Base-by-base conservation (phyloP, 176 grass and related monocot genomes). In the Cenchrus fungigraminus region DNA sequence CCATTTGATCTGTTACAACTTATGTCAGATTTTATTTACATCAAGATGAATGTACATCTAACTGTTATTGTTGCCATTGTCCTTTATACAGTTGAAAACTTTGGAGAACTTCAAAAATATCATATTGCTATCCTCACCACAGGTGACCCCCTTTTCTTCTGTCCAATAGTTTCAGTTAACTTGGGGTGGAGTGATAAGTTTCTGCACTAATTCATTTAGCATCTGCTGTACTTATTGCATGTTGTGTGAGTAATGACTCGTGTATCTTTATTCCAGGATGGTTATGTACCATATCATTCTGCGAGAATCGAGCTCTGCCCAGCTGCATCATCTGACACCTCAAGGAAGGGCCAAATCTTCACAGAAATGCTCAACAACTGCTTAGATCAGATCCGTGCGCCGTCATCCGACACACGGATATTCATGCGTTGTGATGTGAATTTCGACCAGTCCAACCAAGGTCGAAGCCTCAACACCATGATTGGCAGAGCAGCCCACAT, bases 31-130 rank as follows among this genome's bases (percentile, higher is more conserved):
- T 49, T 76, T 78, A 17, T 86, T 82, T 62, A 42, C 13, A 65
- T 44, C 6, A 43, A 45, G 15, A 52, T 73, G 71, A 79, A 46
- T 45, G 74, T 31, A 52, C 17, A 1, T 25, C 66, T 46, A 79
- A 17, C 5, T 70, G 6, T 50, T 63, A 12, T 37, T 53, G 47
- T 68, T 86, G 56, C 82, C 61, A 46, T 87, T 80, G 67, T 54
- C 52, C 22, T 87, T 92, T 80, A 71, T 92, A 81, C 91, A 99
- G 93, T 86, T 84, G 32, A 99, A 99, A 79, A 96, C 97, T 40
- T 77, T 99, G 79, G 97, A 99, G 88, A 87, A 94, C 88, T 99
- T 99, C 56, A 96, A 88, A 86, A 96, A 99, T 86, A 96, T 99
- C 85, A 86, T 99, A 73, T 83, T 99, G 28, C 57, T 99, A 58